These are phyloP conservation scores for Cubamyces sp. DNA, from an alignment of 768 basidiomycete species.

Conservation along the genomic window DNA sequence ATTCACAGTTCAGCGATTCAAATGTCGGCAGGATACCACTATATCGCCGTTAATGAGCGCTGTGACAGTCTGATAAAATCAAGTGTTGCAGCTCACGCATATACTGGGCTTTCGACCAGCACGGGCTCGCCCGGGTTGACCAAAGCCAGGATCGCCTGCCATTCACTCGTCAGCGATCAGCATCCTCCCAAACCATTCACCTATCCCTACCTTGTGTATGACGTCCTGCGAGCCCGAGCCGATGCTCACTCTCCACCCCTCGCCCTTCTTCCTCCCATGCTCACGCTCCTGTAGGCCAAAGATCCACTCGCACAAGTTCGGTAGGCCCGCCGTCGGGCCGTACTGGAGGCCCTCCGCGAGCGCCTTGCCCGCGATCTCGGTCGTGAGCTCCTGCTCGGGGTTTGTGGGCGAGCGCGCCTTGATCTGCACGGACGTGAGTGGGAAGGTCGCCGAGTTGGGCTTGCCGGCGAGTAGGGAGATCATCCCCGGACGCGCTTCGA, in stretches of 20 bases:
- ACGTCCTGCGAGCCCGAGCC: conserved; percentile 91
- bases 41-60: neutral
- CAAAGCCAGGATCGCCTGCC: conserved; percentile 72
- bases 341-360: conserved; percentile 70
- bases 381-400: conserved; percentile 55
- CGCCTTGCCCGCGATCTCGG: conserved; percentile 42
- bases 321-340: conserved; percentile 72
- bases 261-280: conserved; percentile 63
- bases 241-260: conserved; percentile 77
- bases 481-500: conserved; percentile 81
- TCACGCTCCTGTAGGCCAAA: conserved; percentile 68
- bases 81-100: conserved; percentile 53
- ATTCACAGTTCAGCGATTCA: conserved; percentile 54
- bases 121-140: conserved; percentile 82
- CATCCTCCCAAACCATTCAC: neutral
- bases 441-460: conserved; percentile 52
- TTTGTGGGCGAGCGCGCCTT: conserved; percentile 60
- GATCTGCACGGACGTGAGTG: conserved; percentile 36
- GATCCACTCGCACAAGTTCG: conserved; percentile 68
- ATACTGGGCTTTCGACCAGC: conserved; percentile 83
- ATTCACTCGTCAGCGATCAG: neutral
- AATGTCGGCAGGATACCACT: conserved; percentile 77
- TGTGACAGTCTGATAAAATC: conserved; percentile 9
- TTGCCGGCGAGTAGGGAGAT: conserved; percentile 90
- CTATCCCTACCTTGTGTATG: conserved; percentile 70